phyloP scores from a whole-genome alignment of 352 stramenopile species.

The Phytophthora capsici region DNA sequence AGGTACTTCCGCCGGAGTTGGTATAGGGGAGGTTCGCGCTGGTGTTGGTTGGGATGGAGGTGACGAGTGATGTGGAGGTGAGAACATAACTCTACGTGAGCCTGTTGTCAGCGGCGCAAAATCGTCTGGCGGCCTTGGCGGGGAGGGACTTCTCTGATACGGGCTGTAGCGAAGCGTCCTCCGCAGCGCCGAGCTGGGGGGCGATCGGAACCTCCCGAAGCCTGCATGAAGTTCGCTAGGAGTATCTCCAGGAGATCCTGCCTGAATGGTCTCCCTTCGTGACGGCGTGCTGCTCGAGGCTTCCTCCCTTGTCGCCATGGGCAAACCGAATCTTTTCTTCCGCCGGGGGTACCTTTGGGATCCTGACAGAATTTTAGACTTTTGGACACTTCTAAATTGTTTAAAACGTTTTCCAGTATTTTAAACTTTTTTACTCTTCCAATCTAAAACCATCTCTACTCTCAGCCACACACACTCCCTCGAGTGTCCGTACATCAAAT shows the following conservation, averaged over 20 bases:
- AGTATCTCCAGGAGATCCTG: neutral
- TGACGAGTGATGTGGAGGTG: no score
- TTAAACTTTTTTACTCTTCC: slow-evolving; percentile 10
- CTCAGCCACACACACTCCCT: no score
- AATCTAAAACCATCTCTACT: no score
- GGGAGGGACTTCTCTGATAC: neutral
- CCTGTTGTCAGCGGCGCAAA: no score
- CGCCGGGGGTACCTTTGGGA: no score
- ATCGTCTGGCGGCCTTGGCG: neutral
- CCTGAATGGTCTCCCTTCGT: neutral
- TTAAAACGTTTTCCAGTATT: slow-evolving; percentile 14
- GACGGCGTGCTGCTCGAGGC: neutral
- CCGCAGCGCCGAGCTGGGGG: neutral
- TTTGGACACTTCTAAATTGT: slow-evolving; percentile 7
- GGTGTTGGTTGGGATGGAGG: no score
- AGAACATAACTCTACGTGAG: slow-evolving; percentile 1
- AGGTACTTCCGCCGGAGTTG: no score
- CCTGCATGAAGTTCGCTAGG: neutral
- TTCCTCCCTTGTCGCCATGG: neutral
- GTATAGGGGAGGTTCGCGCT: no score
- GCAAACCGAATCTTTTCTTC: neutral
- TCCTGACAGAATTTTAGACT: neutral
- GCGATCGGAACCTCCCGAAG: neutral
- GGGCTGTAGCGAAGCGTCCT: neutral
- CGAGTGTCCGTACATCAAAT: no score